Evolutionary conservation across 345 rosid species (phyloP).

Genomic region (Excoecaria agallocha): DNA sequence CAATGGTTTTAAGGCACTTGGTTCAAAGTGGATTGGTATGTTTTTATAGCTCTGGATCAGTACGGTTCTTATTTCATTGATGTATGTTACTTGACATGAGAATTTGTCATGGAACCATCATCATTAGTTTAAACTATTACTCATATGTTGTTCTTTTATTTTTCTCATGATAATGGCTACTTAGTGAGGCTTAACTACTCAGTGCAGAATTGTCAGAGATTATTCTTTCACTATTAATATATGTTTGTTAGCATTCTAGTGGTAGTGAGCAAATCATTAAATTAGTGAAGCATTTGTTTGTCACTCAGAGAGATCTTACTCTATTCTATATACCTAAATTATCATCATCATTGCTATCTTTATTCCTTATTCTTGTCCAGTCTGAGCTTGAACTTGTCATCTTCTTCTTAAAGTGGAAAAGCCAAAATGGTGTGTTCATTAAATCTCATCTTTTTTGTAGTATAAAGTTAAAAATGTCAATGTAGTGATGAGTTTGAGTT

Average conservation of each 20-base stretch:
- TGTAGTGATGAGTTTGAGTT: background rate
- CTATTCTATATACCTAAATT: constrained; percentile 50
- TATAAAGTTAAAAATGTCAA: background rate
- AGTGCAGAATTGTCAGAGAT: constrained; percentile 58
- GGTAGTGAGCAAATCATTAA: constrained; percentile 50
- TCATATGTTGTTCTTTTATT: constrained; percentile 6
- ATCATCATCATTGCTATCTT: constrained; percentile 50
- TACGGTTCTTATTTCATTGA: constrained; percentile 2
- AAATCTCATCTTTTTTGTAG: constrained; percentile 7
- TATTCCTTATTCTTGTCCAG: constrained; percentile 51
- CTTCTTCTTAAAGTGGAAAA: constrained; percentile 72
- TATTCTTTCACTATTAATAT: constrained; percentile 41
- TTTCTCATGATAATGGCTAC: constrained; percentile 36
- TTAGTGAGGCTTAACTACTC: constrained; percentile 50
- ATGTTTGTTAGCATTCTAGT: constrained; percentile 37
- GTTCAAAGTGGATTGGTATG: constrained; percentile 52
- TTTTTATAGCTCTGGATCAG: constrained; percentile 11
- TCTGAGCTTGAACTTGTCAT: constrained; percentile 70
- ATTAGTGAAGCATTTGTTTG: constrained; percentile 54
- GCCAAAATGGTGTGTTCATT: constrained; percentile 50
- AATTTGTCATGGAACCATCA: background rate
- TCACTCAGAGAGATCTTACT: constrained; percentile 61
- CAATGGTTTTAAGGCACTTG: constrained; percentile 56
- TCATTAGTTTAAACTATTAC: background rate
- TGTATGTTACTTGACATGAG: background rate